phyloP scores from a whole-genome alignment of 169 alveolate species.

The Amoebophrya sp. region DNA sequence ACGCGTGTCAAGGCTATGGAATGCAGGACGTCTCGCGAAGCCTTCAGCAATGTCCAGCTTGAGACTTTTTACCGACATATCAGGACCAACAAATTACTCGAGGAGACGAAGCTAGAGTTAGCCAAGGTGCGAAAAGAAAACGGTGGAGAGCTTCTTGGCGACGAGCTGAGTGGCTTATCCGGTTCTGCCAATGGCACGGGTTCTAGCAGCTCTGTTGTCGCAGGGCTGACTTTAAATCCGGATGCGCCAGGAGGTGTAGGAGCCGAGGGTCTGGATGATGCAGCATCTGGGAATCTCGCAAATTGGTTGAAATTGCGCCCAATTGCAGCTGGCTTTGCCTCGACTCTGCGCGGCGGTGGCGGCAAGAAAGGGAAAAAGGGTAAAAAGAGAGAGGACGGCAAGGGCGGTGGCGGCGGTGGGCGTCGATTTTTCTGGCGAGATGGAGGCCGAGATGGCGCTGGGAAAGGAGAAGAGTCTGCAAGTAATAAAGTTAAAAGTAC shows the following conservation, averaged over 20 bases:
- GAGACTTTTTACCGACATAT: conserved; percentile 53
- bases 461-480: not conserved
- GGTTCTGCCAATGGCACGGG: not conserved
- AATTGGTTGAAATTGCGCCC: not conserved
- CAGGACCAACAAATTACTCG: conserved; percentile 49
- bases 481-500: not conserved
- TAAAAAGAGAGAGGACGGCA: not conserved
- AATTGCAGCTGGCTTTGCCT: not conserved
- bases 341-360: not conserved
- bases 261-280: not conserved
- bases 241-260: not conserved
- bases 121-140: not conserved
- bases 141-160: not conserved
- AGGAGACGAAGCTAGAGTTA: not conserved
- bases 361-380: not conserved
- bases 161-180: not conserved
- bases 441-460: not conserved
- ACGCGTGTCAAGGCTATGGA: conserved; percentile 53
- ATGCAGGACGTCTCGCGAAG: conserved; percentile 30
- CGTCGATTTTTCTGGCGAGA: not conserved
- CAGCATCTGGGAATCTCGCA: not conserved
- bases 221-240: too few species aligned
- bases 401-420: not conserved
- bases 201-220: not conserved
- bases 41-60: conserved; percentile 57